Evolutionary conservation across 805 yeast genomes (phyloP).

Genomic region (Jamesozyma piceae): DNA sequence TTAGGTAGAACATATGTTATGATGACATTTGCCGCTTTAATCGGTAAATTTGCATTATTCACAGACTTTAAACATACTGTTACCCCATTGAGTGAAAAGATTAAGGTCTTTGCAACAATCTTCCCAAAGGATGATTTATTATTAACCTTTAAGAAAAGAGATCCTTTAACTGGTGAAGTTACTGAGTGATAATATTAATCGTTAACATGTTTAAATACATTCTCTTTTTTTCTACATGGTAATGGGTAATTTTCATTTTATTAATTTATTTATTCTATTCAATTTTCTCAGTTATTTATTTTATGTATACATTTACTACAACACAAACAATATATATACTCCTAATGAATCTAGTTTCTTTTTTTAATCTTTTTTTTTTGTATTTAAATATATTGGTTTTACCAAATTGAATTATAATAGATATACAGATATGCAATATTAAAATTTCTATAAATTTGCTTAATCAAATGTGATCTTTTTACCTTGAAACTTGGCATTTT

Average conservation of each 20-base stretch:
- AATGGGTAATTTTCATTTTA: neutral
- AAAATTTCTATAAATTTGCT: neutral
- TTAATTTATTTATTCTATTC: constrained; percentile 3
- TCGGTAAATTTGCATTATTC: constrained; percentile 81
- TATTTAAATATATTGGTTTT: neutral
- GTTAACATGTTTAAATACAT: too few relatives aligned
- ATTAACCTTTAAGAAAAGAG: constrained; percentile 61
- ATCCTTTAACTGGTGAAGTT: constrained; percentile 34
- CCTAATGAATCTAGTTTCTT: neutral
- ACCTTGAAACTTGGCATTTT: constrained; percentile 66
- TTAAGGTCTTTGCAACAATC: constrained; percentile 94
- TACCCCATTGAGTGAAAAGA: constrained; percentile 80
- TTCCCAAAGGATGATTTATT: constrained; percentile 95
- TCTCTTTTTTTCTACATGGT: neutral
- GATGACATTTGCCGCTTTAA: constrained; percentile 78
- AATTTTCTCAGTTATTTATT: neutral
- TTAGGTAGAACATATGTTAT: constrained; percentile 90
- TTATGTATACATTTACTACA: neutral
- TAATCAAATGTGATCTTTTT: constrained; percentile 73
- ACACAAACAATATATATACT: neutral
- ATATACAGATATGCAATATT: neutral
- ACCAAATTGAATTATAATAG: neutral
- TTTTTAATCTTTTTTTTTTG: neutral
- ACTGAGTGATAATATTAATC: constrained; percentile 12
- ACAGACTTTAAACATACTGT: constrained; percentile 75